These are phyloP conservation scores for Phyllosticta paracitricarpa DNA, from an alignment of 2,329 filamentous ascomycete species.

Conservation along the genomic window DNA sequence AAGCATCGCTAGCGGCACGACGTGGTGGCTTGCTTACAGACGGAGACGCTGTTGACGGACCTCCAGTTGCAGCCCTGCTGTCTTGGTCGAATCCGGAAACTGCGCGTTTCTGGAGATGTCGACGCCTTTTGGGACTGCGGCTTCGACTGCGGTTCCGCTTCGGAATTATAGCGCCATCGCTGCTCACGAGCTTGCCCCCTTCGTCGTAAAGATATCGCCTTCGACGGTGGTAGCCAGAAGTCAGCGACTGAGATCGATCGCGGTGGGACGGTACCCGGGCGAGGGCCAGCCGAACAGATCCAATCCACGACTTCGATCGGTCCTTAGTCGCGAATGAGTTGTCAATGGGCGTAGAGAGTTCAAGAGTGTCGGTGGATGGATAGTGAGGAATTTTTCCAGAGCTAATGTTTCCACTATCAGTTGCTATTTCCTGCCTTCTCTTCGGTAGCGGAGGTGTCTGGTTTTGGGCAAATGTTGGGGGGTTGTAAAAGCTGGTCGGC, in stretches of 20 bases:
- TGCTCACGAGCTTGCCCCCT: conserved; percentile 4
- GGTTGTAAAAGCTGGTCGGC: background rate
- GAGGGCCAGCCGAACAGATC: conserved; percentile 27
- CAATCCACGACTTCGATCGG: conserved; percentile 27
- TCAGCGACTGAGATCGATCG: conserved; percentile 5
- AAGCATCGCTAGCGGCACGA: conserved; percentile 35
- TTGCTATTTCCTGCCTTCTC: background rate
- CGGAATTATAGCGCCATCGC: background rate
- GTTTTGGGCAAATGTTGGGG: background rate
- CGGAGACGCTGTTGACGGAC: background rate
- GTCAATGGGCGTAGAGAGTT: conserved; percentile 11
- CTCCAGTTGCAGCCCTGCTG: background rate
- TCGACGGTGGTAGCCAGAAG: background rate
- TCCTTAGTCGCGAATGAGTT: conserved; percentile 15
- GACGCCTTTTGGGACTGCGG: conserved; percentile 2
- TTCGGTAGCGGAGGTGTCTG: background rate
- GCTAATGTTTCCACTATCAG: background rate
- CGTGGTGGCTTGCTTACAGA: conserved; percentile 19
- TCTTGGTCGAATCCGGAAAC: conserved; percentile 1
- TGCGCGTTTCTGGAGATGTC: background rate
- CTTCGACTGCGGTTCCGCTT: background rate
- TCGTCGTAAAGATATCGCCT: conserved; percentile 4
- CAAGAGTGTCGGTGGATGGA: conserved; percentile 4
- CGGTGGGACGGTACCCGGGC: conserved; percentile 15
- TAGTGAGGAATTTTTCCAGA: background rate